Conservation (phyloP, 2,329 filamentous ascomycete genomes). For the Rhexocercosporidium sp. region DNA sequence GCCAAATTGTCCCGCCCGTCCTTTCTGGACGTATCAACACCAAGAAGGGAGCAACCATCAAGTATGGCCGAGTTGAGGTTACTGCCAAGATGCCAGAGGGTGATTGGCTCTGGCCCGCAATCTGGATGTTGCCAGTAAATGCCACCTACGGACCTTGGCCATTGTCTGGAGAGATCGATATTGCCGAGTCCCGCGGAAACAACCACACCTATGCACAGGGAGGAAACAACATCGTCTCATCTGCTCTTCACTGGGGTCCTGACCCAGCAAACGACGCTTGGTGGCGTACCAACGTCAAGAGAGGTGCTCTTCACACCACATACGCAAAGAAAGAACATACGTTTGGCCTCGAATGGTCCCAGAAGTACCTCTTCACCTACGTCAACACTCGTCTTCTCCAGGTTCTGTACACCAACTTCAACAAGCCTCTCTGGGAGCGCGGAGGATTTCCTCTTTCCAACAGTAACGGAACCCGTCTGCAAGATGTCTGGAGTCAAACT, state of each 20-base stretch:
- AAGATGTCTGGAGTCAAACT: conserved; percentile 68
- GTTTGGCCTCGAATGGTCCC: conserved; percentile 83
- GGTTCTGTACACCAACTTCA: conserved; percentile 79
- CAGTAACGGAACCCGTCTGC: conserved; percentile 68
- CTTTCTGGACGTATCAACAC: conserved; percentile 81
- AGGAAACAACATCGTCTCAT: conserved; percentile 81
- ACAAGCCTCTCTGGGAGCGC: conserved; percentile 69
- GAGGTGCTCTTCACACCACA: conserved; percentile 74
- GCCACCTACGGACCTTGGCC: conserved; percentile 80
- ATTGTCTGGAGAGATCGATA: conserved; percentile 81
- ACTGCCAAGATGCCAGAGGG: conserved; percentile 76
- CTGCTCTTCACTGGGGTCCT: conserved; percentile 83
- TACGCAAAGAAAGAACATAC: conserved; percentile 74
- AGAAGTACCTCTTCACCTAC: conserved; percentile 89
- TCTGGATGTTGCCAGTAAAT: conserved; percentile 83
- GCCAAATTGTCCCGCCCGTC: conserved; percentile 77
- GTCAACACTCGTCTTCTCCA: conserved; percentile 81
- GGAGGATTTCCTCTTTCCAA: conserved; percentile 69
- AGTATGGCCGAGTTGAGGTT: conserved; percentile 82
- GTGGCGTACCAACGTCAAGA: conserved; percentile 85
- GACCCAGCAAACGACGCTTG: conserved; percentile 74
- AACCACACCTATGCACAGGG: conserved; percentile 77
- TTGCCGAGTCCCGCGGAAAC: conserved; percentile 81
- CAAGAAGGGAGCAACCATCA: conserved; percentile 71
- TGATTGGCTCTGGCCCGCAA: conserved; percentile 92